Conservation (phyloP, 1,284 basidiomycete genomes). For the Hemileia vastatrix region DNA sequence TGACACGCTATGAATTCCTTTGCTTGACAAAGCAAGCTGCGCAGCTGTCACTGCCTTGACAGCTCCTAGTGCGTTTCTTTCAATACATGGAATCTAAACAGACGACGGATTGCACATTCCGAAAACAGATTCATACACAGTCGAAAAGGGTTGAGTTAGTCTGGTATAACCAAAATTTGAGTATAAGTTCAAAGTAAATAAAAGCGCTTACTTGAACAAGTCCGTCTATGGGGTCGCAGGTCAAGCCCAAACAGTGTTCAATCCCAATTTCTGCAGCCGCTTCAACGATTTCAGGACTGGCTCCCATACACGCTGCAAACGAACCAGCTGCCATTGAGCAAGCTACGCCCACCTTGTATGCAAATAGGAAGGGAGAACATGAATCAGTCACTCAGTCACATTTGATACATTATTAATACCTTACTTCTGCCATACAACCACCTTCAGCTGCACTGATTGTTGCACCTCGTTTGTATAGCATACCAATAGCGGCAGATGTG, state of each 20-base stretch:
- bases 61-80: conserved; percentile 70
- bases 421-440: conserved; percentile 43
- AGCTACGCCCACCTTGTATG: conserved; percentile 52
- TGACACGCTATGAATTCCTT: conserved; percentile 74
- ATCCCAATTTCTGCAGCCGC: conserved; percentile 93
- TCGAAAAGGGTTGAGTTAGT: conserved; percentile 2
- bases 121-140: conserved; percentile 41
- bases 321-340: conserved; percentile 86
- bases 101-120: neutral
- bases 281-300: conserved; percentile 46
- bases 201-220: conserved; percentile 62
- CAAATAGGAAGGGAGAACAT: neutral
- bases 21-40: conserved; percentile 81
- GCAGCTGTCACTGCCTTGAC: conserved; percentile 53
- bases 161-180: no score
- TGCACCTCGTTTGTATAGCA: conserved; percentile 94
- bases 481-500: conserved; percentile 75
- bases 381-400: neutral
- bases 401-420: neutral
- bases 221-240: conserved; percentile 85
- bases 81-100: conserved; percentile 46
- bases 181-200: neutral
- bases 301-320: conserved; percentile 65
- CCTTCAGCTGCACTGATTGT: conserved; percentile 94
- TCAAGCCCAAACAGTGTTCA: conserved; percentile 47